Evolutionary conservation across 192 early-diverging fungal species (phyloP).

Genomic region (Allomyces arbusculus): DNA sequence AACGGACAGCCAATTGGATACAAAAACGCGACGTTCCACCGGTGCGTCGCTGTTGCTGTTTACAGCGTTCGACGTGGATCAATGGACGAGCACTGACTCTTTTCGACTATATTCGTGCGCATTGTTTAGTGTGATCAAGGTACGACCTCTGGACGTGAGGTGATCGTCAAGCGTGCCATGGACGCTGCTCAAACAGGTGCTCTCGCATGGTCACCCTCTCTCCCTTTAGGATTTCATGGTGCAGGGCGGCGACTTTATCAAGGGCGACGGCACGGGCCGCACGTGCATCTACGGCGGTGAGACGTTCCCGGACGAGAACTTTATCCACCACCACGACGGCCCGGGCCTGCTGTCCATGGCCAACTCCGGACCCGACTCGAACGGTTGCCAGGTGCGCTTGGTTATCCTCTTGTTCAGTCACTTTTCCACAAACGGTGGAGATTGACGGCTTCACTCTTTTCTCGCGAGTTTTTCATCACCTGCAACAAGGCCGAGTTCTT

Average conservation of each 20-base stretch:
- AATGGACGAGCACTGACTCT: too few relatives aligned
- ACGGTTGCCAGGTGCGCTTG: constrained; percentile 54
- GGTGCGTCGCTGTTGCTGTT: constrained; percentile 3
- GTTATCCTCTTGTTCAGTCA: background rate
- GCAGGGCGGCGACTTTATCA: constrained; percentile 79
- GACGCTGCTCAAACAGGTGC: too few relatives aligned
- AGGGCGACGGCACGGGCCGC: constrained; percentile 73
- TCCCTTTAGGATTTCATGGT: constrained; percentile 86
- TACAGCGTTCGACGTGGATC: background rate
- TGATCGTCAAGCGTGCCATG: too few relatives aligned
- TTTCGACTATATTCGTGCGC: too few relatives aligned
- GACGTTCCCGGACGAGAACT: constrained; percentile 59
- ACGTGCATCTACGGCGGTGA: constrained; percentile 65
- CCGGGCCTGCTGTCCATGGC: constrained; percentile 79
- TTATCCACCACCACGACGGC: constrained; percentile 60
- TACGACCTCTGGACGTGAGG: too few relatives aligned
- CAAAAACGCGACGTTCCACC: constrained; percentile 63
- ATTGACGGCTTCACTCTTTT: background rate
- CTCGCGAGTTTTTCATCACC: constrained; percentile 66
- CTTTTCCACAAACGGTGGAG: background rate
- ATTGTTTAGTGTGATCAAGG: too few relatives aligned
- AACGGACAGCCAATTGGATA: constrained; percentile 71
- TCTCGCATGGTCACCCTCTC: too few relatives aligned
- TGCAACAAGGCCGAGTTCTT: constrained; percentile 68
- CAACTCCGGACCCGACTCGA: constrained; percentile 64